Evolutionary conservation across 2,329 filamentous ascomycete genomes (phyloP), one percentile per base, ranked within the genome.

Genomic region (Colletotrichum agaves): DNA sequence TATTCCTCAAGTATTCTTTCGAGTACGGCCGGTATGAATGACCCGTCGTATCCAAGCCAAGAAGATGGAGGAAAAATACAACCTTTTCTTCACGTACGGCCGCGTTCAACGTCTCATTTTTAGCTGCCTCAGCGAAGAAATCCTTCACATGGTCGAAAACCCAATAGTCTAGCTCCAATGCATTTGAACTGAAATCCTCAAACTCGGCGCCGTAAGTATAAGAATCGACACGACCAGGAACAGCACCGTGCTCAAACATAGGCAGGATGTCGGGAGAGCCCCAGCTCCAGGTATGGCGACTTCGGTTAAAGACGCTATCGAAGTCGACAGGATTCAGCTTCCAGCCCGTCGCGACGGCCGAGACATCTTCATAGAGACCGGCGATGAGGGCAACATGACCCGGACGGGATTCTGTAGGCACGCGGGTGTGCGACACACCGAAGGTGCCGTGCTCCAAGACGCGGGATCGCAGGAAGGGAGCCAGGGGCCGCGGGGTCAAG

Each of bases 281-380:
- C 96, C 96, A 99, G 78, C 94, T 97, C 96, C 96, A 99, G 7
- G 97, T 99, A 80, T 99, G 97, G 50, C 91, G 86, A 76, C 95
- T 98, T 70, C 93, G 89, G 78, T 99, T 99, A 87, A 99, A 99
- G 11, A 99, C 94, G 75, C 95, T 98, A 81, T 99, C 96, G 75
- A 99, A 99, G 76, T 98, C 92, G 75, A 99, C 96, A 0, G 96
- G 96, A 77, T 99, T 99, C 73, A 98, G 83, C 81, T 99, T 98
- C 96, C 96, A 99, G 15, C 96, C 96, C 1, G 97, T 99, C 33
- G 92, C 97, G 19, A 99, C 96, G 2, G 96, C 92, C 37, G 96
- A 98, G 1, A 99, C 96, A 83, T 99, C 96, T 80, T 99, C 96
- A 77, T 99, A 99, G 41, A 99, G 82, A 4, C 96, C 96, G 6